phyloP scores from a whole-genome alignment of 306 rosid genomes.

The Acmispon strigosus region DNA sequence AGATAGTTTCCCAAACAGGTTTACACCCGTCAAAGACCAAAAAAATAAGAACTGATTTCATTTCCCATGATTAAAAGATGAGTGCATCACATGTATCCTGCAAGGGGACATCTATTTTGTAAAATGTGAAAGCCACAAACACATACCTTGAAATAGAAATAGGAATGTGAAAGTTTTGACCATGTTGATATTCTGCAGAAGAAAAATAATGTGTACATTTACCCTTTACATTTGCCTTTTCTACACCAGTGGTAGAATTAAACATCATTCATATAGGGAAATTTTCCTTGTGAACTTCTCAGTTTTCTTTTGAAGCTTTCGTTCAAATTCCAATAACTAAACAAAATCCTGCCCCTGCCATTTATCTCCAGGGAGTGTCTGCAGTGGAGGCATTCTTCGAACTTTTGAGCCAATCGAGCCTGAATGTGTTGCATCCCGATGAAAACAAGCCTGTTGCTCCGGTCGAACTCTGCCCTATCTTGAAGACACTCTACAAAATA shows the following conservation, averaged over 20 bases:
- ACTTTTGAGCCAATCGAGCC: constrained; percentile 82
- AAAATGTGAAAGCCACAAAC: background rate
- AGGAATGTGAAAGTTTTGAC: background rate
- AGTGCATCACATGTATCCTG: background rate
- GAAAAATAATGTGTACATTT: background rate
- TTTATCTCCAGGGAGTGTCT: constrained; percentile 68
- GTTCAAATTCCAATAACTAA: background rate
- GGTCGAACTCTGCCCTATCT: constrained; percentile 87
- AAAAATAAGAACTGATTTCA: background rate
- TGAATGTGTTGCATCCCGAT: constrained; percentile 82
- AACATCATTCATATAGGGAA: background rate
- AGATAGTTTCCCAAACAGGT: too few species aligned
- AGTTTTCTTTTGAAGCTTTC: background rate
- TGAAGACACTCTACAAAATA: constrained; percentile 79
- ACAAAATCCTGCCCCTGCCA: background rate
- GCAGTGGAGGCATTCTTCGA: constrained; percentile 80
- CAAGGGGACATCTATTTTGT: background rate
- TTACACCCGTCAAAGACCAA: too few species aligned
- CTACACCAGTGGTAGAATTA: background rate
- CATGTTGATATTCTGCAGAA: background rate
- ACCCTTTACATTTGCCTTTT: background rate
- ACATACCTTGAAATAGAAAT: background rate
- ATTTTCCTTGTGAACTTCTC: background rate
- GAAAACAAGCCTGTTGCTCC: constrained; percentile 89
- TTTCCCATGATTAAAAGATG: background rate